Base-by-base conservation (phyloP, 345 rosid genomes). In the Eucalyptus erythrocorys region DNA sequence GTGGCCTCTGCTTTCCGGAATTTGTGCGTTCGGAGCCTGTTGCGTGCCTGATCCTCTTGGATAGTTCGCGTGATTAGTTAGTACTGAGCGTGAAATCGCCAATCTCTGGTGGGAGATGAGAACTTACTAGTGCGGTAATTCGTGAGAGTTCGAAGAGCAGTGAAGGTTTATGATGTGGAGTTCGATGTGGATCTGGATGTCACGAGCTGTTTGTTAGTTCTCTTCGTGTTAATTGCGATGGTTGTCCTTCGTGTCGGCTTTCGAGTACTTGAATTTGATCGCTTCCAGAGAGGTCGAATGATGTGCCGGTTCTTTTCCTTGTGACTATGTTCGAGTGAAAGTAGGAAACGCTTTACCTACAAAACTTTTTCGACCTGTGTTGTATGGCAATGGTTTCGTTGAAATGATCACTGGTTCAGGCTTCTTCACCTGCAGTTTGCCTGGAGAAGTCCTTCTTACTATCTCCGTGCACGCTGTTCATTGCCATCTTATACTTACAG, bases 401-500 rank as follows among this genome's bases (percentile, higher is more conserved):
- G 47, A 76, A 19, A 76, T 37, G 15, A 76, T 22, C 12, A 10
- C 82, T 76, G 82, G 22, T 37, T 76, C 82, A 21, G 12, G 27
- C 82, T 76, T 22, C 47, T 76, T 76, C 47, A 10, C 27, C 24
- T 76, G 30, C 42, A 11, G 47, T 76, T 76, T 76, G 82, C 47
- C 7, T 12, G 82, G 27, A 76, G 82, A 19, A 40, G 5, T 21
- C 82, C 42, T 76, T 76, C 82, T 76, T 10, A 37, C 82, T 40
- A 19, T 37, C 82, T 76, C 6, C 7, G 30, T 40, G 30, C 5
- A 40, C 16, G 1, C 14, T 40, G 84, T 40, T 40, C 3, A 1
- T 40, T 40, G 47, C 24, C 48, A 61, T 85, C 34, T 82, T 48
- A 24, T 24, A 37, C 32, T 90, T 87, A 87, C 93, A 97, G 98